phyloP scores from a whole-genome alignment of 805 yeast species.

The Myxozyma monticola region DNA sequence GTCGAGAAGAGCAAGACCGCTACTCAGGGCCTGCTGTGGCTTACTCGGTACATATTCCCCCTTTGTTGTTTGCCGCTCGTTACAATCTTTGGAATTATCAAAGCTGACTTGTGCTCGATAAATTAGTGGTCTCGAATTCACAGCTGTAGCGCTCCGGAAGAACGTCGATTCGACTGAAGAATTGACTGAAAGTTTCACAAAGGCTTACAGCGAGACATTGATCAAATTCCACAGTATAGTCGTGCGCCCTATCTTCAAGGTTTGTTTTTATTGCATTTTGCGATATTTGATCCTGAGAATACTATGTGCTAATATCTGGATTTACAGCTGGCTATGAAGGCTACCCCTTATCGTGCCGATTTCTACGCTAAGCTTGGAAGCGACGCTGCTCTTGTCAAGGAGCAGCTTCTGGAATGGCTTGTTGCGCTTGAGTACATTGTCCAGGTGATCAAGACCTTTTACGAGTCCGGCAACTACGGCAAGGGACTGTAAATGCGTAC shows the following conservation, averaged over 20 bases:
- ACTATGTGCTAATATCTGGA: not conserved
- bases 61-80: not conserved
- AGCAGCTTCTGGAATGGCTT: slow-evolving; percentile 72
- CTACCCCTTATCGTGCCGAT: slow-evolving; percentile 87
- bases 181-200: slow-evolving; percentile 74
- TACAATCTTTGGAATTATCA: no score
- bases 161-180: slow-evolving; percentile 66
- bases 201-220: slow-evolving; percentile 79
- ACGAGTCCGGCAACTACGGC: slow-evolving; percentile 78
- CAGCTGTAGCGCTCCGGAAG: slow-evolving; percentile 86
- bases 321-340: slow-evolving; percentile 76
- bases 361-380: slow-evolving; percentile 80
- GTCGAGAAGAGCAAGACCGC: slow-evolving; percentile 67
- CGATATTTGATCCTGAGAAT: not conserved
- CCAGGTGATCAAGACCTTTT: slow-evolving; percentile 68
- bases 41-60: slow-evolving; percentile 44
- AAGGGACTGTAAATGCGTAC: slow-evolving; percentile 84
- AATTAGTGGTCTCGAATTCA: slow-evolving; percentile 75
- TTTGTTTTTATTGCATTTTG: not conserved
- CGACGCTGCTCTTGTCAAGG: slow-evolving; percentile 64
- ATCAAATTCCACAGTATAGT: slow-evolving; percentile 79
- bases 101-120: not conserved
- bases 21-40: slow-evolving; percentile 89
- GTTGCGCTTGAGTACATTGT: slow-evolving; percentile 75
- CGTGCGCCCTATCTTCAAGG: slow-evolving; percentile 79